These are phyloP conservation scores for Phylloporus arenicola DNA, from an alignment of 768 basidiomycete genomes.

Conservation along the genomic window DNA sequence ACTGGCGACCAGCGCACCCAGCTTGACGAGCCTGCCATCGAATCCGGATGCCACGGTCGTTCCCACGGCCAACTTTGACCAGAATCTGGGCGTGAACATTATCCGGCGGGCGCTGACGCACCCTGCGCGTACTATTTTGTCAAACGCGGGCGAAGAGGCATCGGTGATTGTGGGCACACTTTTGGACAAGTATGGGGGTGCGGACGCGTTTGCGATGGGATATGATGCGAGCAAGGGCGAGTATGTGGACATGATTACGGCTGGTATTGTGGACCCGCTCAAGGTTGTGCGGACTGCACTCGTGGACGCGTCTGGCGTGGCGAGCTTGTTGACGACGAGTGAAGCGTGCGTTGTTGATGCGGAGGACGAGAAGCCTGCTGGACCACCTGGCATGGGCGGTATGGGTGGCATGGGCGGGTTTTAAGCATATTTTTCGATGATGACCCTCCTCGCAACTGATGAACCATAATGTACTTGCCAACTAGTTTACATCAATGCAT, in stretches of 20 bases:
- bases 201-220: slow-evolving; percentile 80
- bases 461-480: slow-evolving; percentile 11
- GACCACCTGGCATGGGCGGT: slow-evolving; percentile 52
- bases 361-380: slow-evolving; percentile 67
- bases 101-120: slow-evolving; percentile 80
- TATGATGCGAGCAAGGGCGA: slow-evolving; percentile 91
- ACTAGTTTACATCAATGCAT: slow-evolving; percentile 19
- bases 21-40: slow-evolving; percentile 41
- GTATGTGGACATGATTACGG: slow-evolving; percentile 91
- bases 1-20: slow-evolving; percentile 52
- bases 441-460: slow-evolving; percentile 7
- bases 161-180: slow-evolving; percentile 90
- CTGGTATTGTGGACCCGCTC: slow-evolving; percentile 91
- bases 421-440: slow-evolving; percentile 21
- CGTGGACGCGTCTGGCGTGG: slow-evolving; percentile 91
- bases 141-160: slow-evolving; percentile 92
- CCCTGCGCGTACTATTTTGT: slow-evolving; percentile 83
- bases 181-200: slow-evolving; percentile 55
- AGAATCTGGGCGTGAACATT: slow-evolving; percentile 91
- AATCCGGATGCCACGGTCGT: slow-evolving; percentile 62
- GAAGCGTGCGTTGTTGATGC: slow-evolving; percentile 92
- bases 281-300: slow-evolving; percentile 94
- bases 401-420: slow-evolving; percentile 55
- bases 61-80: slow-evolving; percentile 89
- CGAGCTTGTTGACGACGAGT: slow-evolving; percentile 85